Evolutionary conservation across 768 basidiomycete genomes (phyloP), one percentile per base, ranked within the genome.

Genomic region (Tricholoma hemisulphureum): DNA sequence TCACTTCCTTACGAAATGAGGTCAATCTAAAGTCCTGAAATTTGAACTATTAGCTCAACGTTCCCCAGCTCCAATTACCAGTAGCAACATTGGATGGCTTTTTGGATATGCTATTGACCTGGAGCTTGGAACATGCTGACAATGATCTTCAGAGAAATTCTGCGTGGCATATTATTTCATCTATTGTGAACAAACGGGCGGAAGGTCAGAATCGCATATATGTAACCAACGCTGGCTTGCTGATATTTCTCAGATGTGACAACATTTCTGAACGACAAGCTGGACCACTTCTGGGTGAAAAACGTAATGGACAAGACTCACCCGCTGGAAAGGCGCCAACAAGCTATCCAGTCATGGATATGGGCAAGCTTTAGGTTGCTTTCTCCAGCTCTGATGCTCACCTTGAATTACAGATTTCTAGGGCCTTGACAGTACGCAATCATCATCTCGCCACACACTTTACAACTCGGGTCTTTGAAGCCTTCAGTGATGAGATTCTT

Each of bases 121-220:
- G 91, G 91, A 78, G 80, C 37, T 71, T 91, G 20, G 64, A 73
- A 6, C 63, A 69, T 10, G 73, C 80, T 3, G 77, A 79, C 16
- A 82, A 74, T 51, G 71, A 75, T 43, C 61, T 80, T 0, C 88
- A 91, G 67, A 75, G 77, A 60, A 77, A 80, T 28, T 79, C 85
- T 24, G 82, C 79, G 2, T 77, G 82, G 64, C 80, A 86, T 35
- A 64, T 85, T 2, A 67, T 93, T 16, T 79, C 87, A 1, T 81
- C 87, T 0, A 72, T 91, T n/a, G 71, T 94, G 24, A 97, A 98
- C 69, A 93, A 94, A 70, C 83, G 85, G 34, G 76, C 78, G 9
- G 79, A 85, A 37, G 85, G 95, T 93, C 49, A 60, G 80, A 62
- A 43, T 20, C 20, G 3, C 29, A 53, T 55, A 16, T 6, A 49